phyloP scores from a whole-genome alignment of 225 moss, liverwort and hornwort genomes.

The Polytrichum formosum region DNA sequence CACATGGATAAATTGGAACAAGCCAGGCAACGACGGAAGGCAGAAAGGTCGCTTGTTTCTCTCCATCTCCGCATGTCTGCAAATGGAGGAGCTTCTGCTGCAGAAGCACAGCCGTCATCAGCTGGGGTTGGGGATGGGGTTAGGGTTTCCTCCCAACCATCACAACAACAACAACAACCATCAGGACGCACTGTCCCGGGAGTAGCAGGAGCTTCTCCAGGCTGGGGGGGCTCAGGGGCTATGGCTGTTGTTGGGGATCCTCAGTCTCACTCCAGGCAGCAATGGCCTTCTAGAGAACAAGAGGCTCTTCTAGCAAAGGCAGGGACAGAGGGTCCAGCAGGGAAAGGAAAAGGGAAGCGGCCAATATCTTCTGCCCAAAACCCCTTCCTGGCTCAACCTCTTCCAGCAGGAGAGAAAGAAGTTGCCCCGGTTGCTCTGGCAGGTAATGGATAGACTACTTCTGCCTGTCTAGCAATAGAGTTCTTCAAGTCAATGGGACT shows the following conservation, averaged over 20 bases:
- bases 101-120: slow-evolving; percentile 26
- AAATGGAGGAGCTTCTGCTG: slow-evolving; percentile 19
- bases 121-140: slow-evolving; percentile 4
- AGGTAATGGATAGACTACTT: slow-evolving; percentile 15
- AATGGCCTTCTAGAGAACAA: slow-evolving; percentile 87
- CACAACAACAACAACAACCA: not conserved
- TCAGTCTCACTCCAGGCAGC: slow-evolving; percentile 59
- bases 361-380: slow-evolving; percentile 47
- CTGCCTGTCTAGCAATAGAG: too few relatives aligned
- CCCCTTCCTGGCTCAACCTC: slow-evolving; percentile 72
- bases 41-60: slow-evolving; percentile 81
- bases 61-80: slow-evolving; percentile 75
- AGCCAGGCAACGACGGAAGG: slow-evolving; percentile 83
- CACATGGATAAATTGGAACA: slow-evolving; percentile 83
- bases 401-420: slow-evolving; percentile 70
- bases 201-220: slow-evolving; percentile 29
- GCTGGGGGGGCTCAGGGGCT: not conserved
- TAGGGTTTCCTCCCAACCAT: slow-evolving; percentile 7
- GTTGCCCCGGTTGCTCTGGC: slow-evolving; percentile 44
- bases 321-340: slow-evolving; percentile 48
- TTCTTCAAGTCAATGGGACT: too few relatives aligned
- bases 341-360: slow-evolving; percentile 83
- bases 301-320: slow-evolving; percentile 47
- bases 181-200: slow-evolving; percentile 37
- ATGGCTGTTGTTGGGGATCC: slow-evolving; percentile 29